These are phyloP conservation scores for Irpex sp. DNA, from an alignment of 1,284 basidiomycete species.

Conservation along the genomic window DNA sequence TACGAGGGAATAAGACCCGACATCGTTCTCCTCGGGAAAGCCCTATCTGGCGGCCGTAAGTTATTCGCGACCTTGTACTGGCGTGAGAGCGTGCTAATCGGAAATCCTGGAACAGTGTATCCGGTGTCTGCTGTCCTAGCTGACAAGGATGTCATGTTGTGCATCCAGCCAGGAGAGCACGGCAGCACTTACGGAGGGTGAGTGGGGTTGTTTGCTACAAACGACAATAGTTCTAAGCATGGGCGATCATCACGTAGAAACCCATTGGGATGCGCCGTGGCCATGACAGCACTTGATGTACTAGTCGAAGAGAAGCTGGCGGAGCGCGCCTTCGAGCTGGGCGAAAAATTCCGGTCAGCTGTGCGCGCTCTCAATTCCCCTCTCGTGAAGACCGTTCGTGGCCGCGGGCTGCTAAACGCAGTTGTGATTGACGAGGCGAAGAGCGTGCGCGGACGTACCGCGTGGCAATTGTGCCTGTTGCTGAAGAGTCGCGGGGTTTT, in stretches of 20 bases:
- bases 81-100: neutral
- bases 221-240: neutral
- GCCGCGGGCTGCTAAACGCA: constrained; percentile 89
- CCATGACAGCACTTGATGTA: constrained; percentile 87
- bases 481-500: constrained; percentile 89
- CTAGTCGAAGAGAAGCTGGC: constrained; percentile 85
- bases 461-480: constrained; percentile 95
- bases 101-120: constrained; percentile 58
- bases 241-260: constrained; percentile 53
- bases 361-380: constrained; percentile 67
- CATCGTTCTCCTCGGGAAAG: constrained; percentile 93
- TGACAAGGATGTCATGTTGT: constrained; percentile 89
- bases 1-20: constrained; percentile 91
- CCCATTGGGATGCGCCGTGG: constrained; percentile 93
- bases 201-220: constrained; percentile 20
- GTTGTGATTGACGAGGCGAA: constrained; percentile 88
- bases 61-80: constrained; percentile 8
- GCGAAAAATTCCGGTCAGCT: constrained; percentile 76
- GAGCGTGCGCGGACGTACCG: constrained; percentile 75
- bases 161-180: constrained; percentile 96
- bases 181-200: constrained; percentile 95
- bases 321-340: constrained; percentile 75
- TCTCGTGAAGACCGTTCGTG: constrained; percentile 73
- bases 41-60: constrained; percentile 87
- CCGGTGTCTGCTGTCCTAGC: constrained; percentile 95